phyloP scores from a whole-genome alignment of 495 filamentous ascomycete species.

The Thozetella sp. region DNA sequence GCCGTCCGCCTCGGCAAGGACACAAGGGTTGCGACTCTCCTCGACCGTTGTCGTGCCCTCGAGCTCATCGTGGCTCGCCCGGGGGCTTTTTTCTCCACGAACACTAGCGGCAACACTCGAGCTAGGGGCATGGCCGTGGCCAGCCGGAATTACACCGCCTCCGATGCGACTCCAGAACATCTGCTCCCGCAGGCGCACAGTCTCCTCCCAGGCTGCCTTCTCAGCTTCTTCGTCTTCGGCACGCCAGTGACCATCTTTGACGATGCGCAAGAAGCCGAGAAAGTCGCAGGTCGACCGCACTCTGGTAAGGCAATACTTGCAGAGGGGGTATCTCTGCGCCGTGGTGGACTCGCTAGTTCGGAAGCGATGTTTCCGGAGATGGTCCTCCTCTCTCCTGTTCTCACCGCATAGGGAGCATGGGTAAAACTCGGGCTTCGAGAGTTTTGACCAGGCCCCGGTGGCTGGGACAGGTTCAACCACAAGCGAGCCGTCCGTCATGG shows the following conservation, averaged over 20 bases:
- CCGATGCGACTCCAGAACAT: slow-evolving; percentile 97
- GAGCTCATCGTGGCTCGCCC: slow-evolving; percentile 23
- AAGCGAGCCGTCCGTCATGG: slow-evolving; percentile 83
- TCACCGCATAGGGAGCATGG: slow-evolving; percentile 92
- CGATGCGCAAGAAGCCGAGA: slow-evolving; percentile 82
- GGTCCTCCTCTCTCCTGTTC: slow-evolving; percentile 63
- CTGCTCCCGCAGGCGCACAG: slow-evolving; percentile 80
- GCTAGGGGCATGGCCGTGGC: slow-evolving; percentile 18
- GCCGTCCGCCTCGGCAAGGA: no score
- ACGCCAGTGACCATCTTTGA: slow-evolving; percentile 87
- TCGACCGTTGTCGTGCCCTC: background rate
- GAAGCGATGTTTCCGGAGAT: slow-evolving; percentile 85
- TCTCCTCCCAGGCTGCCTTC: slow-evolving; percentile 90
- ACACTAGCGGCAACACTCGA: slow-evolving; percentile 21
- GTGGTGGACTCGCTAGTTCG: slow-evolving; percentile 82
- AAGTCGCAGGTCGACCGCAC: slow-evolving; percentile 90
- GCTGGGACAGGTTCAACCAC: slow-evolving; percentile 85
- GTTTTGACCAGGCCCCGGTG: slow-evolving; percentile 40
- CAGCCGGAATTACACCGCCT: slow-evolving; percentile 77
- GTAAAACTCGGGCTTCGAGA: slow-evolving; percentile 61
- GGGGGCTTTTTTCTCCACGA: slow-evolving; percentile 23
- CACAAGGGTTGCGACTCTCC: no score
- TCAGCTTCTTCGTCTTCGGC: slow-evolving; percentile 76
- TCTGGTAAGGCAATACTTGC: slow-evolving; percentile 81
- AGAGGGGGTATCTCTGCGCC: slow-evolving; percentile 87